Percentiles rank a stretch among this genome's conserved stretches.
phyloP scores from a whole-genome alignment of 768 basidiomycete species.

The Suillus hirtellus region DNA sequence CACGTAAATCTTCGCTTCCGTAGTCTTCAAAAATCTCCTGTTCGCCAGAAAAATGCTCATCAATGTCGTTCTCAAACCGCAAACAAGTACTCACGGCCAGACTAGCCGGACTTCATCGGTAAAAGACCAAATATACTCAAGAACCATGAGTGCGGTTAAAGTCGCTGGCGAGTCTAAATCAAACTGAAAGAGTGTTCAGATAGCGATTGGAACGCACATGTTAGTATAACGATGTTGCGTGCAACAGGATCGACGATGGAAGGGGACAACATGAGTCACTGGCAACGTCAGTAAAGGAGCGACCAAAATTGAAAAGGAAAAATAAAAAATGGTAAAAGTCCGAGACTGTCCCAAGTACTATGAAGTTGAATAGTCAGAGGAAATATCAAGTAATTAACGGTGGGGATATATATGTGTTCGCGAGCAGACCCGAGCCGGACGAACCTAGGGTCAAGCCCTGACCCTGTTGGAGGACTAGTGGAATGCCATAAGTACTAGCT shows the following conservation, averaged over 20 bases:
- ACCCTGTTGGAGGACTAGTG: not conserved
- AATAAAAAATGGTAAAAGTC: not conserved
- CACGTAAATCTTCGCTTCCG: constrained; percentile 13
- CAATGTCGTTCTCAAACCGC: not conserved
- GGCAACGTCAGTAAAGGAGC: not conserved
- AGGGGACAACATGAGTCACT: not conserved
- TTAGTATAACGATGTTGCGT: not conserved
- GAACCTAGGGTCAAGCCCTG: not conserved
- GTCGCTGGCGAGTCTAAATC: constrained; percentile 9
- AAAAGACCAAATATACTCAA: constrained; percentile 16
- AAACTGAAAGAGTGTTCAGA: not conserved
- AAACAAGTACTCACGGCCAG: constrained; percentile 23
- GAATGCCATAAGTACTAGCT: not conserved
- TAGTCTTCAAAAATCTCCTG: not conserved
- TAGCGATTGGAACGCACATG: not conserved
- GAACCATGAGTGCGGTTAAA: constrained; percentile 18
- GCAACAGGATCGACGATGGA: constrained; percentile 4
- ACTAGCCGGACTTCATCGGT: constrained; percentile 19
- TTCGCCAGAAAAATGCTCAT: not conserved
- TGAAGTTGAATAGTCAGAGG: not conserved
- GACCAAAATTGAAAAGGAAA: not conserved
- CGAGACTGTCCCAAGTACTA: not conserved
- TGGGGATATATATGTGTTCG: not conserved
- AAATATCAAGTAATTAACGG: not conserved
- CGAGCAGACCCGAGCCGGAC: not conserved